These are phyloP conservation scores for Hanseniaspora clermontiae DNA, from an alignment of 805 yeast species.

Conservation along the genomic window DNA sequence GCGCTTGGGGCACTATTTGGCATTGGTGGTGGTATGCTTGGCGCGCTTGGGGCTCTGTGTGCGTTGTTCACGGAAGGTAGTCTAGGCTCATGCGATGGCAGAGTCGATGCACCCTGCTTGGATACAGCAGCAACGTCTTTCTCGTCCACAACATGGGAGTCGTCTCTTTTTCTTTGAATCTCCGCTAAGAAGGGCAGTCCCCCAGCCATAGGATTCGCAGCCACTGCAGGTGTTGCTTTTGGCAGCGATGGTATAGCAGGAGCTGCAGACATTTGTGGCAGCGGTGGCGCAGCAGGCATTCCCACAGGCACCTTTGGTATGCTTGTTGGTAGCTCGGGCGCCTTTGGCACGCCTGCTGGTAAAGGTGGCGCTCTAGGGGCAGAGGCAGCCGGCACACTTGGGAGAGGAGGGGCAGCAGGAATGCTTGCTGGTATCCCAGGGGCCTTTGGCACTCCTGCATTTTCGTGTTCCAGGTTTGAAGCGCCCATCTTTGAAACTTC, in stretches of 20 bases:
- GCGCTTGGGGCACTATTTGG: slow-evolving; percentile 5
- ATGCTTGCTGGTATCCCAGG: background rate
- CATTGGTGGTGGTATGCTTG: background rate
- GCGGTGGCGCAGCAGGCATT: slow-evolving; percentile 17
- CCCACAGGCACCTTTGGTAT: slow-evolving; percentile 21
- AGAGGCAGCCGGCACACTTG: slow-evolving; percentile 19
- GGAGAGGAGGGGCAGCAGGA: background rate
- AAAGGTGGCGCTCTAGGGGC: slow-evolving; percentile 14
- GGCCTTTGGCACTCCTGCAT: slow-evolving; percentile 4
- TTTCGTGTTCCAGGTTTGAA: background rate
- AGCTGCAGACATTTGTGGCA: background rate
- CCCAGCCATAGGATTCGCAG: slow-evolving; percentile 21
- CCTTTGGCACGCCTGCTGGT: slow-evolving; percentile 17
- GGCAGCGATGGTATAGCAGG: slow-evolving; percentile 17
- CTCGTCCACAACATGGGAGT: slow-evolving; percentile 37
- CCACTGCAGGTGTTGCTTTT: slow-evolving; percentile 17
- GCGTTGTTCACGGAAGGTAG: background rate
- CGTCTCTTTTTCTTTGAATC: slow-evolving; percentile 44
- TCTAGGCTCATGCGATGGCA: background rate
- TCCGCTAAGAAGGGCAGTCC: slow-evolving; percentile 42
- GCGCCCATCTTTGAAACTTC: slow-evolving; percentile 17
- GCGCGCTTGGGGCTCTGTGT: background rate
- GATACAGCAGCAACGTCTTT: slow-evolving; percentile 19
- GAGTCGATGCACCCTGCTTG: slow-evolving; percentile 18
- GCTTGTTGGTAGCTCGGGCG: background rate